These are phyloP conservation scores for Fusarium liriodendri DNA, from an alignment of 2,329 filamentous ascomycete genomes.

Conservation along the genomic window DNA sequence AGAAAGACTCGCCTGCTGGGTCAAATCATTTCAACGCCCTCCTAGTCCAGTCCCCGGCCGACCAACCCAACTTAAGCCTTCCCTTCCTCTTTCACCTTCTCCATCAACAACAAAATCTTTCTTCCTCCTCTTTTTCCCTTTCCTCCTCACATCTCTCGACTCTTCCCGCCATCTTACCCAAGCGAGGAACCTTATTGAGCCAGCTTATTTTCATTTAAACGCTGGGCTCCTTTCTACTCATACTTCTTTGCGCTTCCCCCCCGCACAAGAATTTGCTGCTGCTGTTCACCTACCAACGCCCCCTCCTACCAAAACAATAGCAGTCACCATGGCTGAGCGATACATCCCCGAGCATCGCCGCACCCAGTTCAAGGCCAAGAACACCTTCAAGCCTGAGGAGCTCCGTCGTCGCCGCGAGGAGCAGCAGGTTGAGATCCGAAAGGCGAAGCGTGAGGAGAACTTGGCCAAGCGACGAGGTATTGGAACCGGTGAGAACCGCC, in stretches of 20 bases:
- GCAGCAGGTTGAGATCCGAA: slow-evolving; percentile 98
- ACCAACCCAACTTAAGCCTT: slow-evolving; percentile 34
- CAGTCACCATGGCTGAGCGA: slow-evolving; percentile 89
- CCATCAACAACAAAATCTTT: slow-evolving; percentile 43
- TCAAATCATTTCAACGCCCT: slow-evolving; percentile 41
- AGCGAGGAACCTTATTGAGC: slow-evolving; percentile 23
- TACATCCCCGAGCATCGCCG: slow-evolving; percentile 99
- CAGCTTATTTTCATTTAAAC: slow-evolving; percentile 18
- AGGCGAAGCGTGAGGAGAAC: slow-evolving; percentile 99
- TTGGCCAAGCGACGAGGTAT: slow-evolving; percentile 98
- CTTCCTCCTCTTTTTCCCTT: slow-evolving; percentile 30
- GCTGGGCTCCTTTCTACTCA: slow-evolving; percentile 23
- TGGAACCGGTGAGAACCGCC: slow-evolving; percentile 80
- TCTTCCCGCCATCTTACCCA: slow-evolving; percentile 22
- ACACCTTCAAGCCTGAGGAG: slow-evolving; percentile 98
- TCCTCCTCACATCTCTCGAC: slow-evolving; percentile 25
- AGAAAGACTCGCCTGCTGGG: slow-evolving; percentile 37
- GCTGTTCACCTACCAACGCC: slow-evolving; percentile 41
- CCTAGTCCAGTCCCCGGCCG: slow-evolving; percentile 37
- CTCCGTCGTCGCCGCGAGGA: slow-evolving; percentile 97
- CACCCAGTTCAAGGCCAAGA: slow-evolving; percentile 99
- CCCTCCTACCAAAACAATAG: slow-evolving; percentile 41
- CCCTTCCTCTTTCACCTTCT: slow-evolving; percentile 40
- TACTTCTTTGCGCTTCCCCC: slow-evolving; percentile 32
- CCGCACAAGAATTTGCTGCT: slow-evolving; percentile 45